Evolutionary conservation across 1,284 basidiomycete species (phyloP).

Genomic region (Butyriboletus appendiculatus): DNA sequence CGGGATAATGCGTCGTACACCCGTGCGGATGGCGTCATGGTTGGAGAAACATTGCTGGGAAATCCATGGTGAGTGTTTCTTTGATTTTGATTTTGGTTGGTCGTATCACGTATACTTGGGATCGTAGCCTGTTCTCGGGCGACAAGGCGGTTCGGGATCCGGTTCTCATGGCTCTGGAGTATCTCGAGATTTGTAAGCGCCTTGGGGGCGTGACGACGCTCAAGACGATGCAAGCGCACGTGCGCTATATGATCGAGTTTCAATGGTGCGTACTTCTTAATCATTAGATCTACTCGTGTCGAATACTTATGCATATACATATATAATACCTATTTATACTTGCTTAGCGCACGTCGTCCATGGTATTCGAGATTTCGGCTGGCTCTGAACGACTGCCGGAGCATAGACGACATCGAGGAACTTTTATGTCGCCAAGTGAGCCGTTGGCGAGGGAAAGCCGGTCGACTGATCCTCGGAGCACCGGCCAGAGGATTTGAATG

Average conservation of each 20-base stretch:
- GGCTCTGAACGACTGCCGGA: constrained; percentile 42
- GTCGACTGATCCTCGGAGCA: constrained; percentile 1
- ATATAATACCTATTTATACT: too few relatives aligned
- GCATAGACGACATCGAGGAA: constrained; percentile 47
- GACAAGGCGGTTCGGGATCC: constrained; percentile 54
- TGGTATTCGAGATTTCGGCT: constrained; percentile 60
- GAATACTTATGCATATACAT: not conserved
- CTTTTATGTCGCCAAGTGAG: constrained; percentile 49
- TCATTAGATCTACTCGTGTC: not conserved
- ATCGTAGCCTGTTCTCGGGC: constrained; percentile 50
- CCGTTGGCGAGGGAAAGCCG: constrained; percentile 50
- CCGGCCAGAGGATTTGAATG: not conserved
- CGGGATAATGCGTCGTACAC: constrained; percentile 53
- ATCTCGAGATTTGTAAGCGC: constrained; percentile 53
- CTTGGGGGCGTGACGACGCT: constrained; percentile 51
- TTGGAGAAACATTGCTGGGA: constrained; percentile 68
- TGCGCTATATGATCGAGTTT: constrained; percentile 61
- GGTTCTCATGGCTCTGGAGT: constrained; percentile 61
- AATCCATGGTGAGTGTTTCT: constrained; percentile 61
- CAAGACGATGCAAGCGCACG: constrained; percentile 53
- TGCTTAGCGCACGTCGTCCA: constrained; percentile 46
- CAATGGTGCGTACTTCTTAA: constrained; percentile 50
- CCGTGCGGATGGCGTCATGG: constrained; percentile 75
- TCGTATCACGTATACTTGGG: not conserved
- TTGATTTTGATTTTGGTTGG: too few relatives aligned